These are phyloP conservation scores for Daldinia decipiens DNA, from an alignment of 495 filamentous ascomycete genomes.

Conservation along the genomic window DNA sequence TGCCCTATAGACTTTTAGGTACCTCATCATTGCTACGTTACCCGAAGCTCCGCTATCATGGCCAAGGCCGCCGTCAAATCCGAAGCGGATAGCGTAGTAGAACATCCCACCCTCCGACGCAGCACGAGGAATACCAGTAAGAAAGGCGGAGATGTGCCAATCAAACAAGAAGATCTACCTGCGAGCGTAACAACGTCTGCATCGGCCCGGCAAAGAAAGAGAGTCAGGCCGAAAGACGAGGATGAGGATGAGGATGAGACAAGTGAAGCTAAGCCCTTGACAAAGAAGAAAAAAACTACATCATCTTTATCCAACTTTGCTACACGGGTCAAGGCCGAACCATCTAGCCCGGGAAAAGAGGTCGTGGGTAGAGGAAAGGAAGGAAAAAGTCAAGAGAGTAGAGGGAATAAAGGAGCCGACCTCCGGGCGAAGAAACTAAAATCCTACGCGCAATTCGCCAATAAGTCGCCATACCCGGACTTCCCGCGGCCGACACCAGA, in stretches of 20 bases:
- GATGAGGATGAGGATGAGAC: slow-evolving; percentile 1
- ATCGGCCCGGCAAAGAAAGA: background rate
- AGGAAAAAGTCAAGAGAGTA: background rate
- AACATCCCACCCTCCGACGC: background rate
- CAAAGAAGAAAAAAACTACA: background rate
- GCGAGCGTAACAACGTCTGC: background rate
- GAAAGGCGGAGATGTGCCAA: background rate
- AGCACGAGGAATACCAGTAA: background rate
- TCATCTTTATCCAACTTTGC: background rate
- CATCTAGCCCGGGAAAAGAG: background rate
- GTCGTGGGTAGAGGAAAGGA: background rate
- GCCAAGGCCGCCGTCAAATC: slow-evolving; percentile 8
- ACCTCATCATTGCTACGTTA: background rate
- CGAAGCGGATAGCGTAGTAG: slow-evolving; percentile 4
- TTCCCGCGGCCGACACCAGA: slow-evolving; percentile 72
- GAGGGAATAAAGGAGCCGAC: background rate
- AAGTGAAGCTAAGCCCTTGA: background rate
- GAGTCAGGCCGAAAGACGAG: background rate
- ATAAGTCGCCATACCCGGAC: slow-evolving; percentile 72
- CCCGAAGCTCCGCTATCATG: slow-evolving; percentile 17
- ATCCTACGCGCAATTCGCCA: slow-evolving; percentile 47
- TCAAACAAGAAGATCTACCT: slow-evolving; percentile 6
- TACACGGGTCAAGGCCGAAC: background rate
- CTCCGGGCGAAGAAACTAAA: slow-evolving; percentile 48
- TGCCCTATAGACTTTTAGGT: background rate